Conservation (phyloP, 805 yeast genomes). For the Metschnikowia hibisci region DNA sequence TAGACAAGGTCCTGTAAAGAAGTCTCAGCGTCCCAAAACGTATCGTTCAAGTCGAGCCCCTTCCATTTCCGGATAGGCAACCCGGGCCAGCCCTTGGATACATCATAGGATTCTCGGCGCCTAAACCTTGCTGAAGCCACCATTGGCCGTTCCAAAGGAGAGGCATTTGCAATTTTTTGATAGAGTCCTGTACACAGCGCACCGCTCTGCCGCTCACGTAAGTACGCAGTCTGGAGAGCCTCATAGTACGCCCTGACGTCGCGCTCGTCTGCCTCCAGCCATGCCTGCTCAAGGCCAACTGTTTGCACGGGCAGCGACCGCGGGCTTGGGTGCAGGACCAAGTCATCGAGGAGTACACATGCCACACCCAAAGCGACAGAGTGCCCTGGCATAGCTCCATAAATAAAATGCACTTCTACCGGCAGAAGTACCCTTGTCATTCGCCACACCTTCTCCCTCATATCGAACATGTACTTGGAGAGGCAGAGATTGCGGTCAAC, state of each 20-base stretch:
- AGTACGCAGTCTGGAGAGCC: neutral
- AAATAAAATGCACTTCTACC: constrained; percentile 19
- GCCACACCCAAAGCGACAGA: constrained; percentile 21
- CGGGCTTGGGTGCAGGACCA: constrained; percentile 1
- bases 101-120: constrained; percentile 5
- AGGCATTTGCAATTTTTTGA: neutral
- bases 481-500: constrained; percentile 22
- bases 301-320: neutral
- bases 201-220: neutral
- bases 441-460: constrained; percentile 12
- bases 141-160: neutral
- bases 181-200: neutral
- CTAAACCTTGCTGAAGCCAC: constrained; percentile 8
- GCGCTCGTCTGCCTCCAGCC: constrained; percentile 31
- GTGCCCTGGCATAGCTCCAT: constrained; percentile 29
- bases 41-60: neutral
- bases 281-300: constrained; percentile 25
- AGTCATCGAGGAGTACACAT: constrained; percentile 17
- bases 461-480: constrained; percentile 11
- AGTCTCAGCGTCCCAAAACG: constrained; percentile 28
- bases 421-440: constrained; percentile 15
- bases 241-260: constrained; percentile 19
- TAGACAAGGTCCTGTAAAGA: constrained; percentile 29
- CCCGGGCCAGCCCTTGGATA: neutral
- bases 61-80: constrained; percentile 7